A percentile compares a stretch with the other conserved stretches of the same genome.
phyloP scores from a whole-genome alignment of 371 early-diverging fungal genomes.

The Mucor velutinosus region DNA sequence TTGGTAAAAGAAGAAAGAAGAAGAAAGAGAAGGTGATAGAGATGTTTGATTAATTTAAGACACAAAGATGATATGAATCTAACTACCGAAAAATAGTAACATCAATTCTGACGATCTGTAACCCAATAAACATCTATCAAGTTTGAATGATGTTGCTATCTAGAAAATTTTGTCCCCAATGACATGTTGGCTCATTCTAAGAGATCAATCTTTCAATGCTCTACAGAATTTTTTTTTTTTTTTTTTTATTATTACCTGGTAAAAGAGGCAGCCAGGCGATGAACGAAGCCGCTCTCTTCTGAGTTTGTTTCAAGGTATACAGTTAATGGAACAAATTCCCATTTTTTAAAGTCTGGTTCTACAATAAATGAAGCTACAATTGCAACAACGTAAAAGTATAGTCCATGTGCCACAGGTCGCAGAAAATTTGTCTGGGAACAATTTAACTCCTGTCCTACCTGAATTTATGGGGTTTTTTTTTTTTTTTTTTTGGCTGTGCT shows the following conservation, averaged over 20 bases:
- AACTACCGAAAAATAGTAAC: background rate
- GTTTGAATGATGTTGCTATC: background rate
- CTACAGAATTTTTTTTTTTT: background rate
- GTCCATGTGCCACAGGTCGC: background rate
- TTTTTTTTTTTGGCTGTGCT: background rate
- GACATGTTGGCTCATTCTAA: too few species aligned
- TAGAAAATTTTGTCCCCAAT: background rate
- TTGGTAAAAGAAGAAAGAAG: background rate
- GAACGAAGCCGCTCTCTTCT: background rate
- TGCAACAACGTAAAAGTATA: background rate
- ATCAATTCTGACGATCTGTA: background rate
- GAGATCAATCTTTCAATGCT: background rate
- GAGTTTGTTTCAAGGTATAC: background rate
- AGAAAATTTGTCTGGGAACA: background rate
- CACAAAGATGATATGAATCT: background rate
- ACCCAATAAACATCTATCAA: background rate
- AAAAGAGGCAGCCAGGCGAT: background rate
- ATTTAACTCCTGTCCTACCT: background rate
- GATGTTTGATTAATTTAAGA: constrained; percentile 1
- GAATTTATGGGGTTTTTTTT: background rate
- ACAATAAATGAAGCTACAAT: background rate
- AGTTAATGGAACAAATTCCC: background rate
- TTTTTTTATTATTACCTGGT: background rate
- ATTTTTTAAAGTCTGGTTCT: background rate
- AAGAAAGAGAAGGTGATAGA: background rate